Conservation (phyloP, 345 rosid genomes). For the Noccaea caerulescens region DNA sequence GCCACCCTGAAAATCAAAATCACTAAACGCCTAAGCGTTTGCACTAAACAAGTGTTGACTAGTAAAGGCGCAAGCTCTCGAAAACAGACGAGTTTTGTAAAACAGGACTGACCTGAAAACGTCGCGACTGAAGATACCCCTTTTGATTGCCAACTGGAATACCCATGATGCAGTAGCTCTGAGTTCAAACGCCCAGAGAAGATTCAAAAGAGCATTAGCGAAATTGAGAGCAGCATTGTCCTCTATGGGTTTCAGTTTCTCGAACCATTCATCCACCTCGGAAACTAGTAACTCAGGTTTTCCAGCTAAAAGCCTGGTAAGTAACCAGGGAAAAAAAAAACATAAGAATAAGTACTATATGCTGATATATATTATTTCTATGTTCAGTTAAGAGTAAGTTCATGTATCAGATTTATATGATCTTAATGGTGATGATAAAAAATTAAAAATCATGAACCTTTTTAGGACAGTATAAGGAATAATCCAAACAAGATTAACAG, state of each 20-base stretch:
- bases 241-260: slow-evolving; percentile 63
- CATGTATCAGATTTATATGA: slow-evolving; percentile 5
- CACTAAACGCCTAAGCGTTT: slow-evolving; percentile 9
- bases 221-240: slow-evolving; percentile 91
- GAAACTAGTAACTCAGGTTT: slow-evolving; percentile 59
- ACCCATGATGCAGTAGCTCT: slow-evolving; percentile 95
- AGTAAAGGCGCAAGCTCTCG: not conserved
- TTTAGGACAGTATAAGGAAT: slow-evolving; percentile 7
- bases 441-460: not conserved
- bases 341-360: slow-evolving; percentile 25
- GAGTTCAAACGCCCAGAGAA: slow-evolving; percentile 92
- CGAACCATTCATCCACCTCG: slow-evolving; percentile 71
- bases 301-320: slow-evolving; percentile 69
- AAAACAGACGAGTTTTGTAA: not conserved
- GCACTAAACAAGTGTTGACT: slow-evolving; percentile 21
- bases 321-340: slow-evolving; percentile 18
- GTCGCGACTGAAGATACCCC: slow-evolving; percentile 65
- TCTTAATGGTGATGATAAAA: not conserved
- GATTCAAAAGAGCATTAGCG: slow-evolving; percentile 82
- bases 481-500: slow-evolving; percentile 5
- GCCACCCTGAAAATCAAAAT: slow-evolving; percentile 69
- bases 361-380: not conserved
- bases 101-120: slow-evolving; percentile 70
- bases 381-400: not conserved
- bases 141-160: slow-evolving; percentile 81